Base-by-base conservation (phyloP, 371 early-diverging fungal species). In the Saksenaea vasiformis region DNA sequence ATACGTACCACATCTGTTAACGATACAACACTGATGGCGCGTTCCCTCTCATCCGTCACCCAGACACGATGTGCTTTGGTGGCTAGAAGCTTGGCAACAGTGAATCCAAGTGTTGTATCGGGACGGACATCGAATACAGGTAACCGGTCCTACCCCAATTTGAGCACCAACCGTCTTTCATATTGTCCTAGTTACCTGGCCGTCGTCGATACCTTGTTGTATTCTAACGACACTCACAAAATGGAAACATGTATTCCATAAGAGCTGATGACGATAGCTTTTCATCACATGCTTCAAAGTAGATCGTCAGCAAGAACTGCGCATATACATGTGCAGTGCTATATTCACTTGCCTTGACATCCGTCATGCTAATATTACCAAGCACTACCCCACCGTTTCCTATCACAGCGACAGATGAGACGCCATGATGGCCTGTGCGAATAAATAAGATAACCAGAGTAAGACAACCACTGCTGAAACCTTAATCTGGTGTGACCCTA, bases 31-130 rank as follows among this genome's bases (percentile, higher is more conserved):
- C 93, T 91, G 41, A 74, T 73, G 19, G 82, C 78, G 39, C 73
- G 63, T 24, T 79, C 79, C 41, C 67, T 55, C 31, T 85, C 85
- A 62, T 85, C 82, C 5, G 88, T 85, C 9, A 93, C 88, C 94
- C 94, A 95, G 13, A 95, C 82, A 51, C 95, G 89, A 63, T 94
- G 95, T 0, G 93, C 85, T 31, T 83, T 83, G 2, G 94, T 93
- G 13, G 95, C 94, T 26, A 88, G 76, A 57, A 93, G 70, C 72
- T 93, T 93, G 26, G 87, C 87, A 28, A 93, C 76, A 0, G 91
- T 83, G 17, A 86, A 85, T 5, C 87, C 82, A 57, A 94, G 78
- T 0, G 88, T 84, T 0, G 90, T 86, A 44, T 87, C 85, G 8
- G 84, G 76, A 22, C 85, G 79, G 5, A 91, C 93, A 59, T 91